Evolutionary conservation across 1,139 yeast genomes (phyloP), one percentile per base, ranked within the genome.

Genomic region (Meyerozyma carpophila): DNA sequence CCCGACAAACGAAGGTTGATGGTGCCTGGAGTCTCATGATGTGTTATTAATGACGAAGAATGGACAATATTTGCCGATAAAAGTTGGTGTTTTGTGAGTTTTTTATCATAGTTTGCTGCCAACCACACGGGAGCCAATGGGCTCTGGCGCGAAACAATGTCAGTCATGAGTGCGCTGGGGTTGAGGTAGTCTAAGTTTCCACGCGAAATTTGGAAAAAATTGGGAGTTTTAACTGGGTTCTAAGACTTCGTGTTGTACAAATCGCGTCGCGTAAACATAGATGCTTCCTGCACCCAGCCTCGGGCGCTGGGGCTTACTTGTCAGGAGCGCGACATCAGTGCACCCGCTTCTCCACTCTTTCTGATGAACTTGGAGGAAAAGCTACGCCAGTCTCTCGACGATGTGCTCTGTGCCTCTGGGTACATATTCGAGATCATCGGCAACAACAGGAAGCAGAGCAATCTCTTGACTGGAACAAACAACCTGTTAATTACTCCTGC

Each of bases 91-190:
- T 87, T 86, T 39, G 95, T 77, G 40, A 91, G 74, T 54, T 85
- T 86, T 56, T 83, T 81, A 55, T 87, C 95, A 63, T 88, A 76
- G 59, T 88, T 90, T 29, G 96, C 93, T 3, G 97, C 97, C 44
- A 91, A 74, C 97, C 97, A 91, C 13, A 89, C 93, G 52, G 84
- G 86, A 5, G 95, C 95, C 54, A 90, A 68, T 1, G 96, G 95
- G 3, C 95, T 94, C 58, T 84, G 84, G 49, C 78, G 81, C 8
- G 86, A 68, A 21, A 81, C 66, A 42, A 80, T 61, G 27, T 37
- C 40, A 3, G 40, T 37, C 40, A 37, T 37, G 24, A 21, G 24
- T 21, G 24, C 24, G 6, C 8, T 16, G 18, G 18, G 18, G 18
- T 16, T 16, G 18, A 3, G 3, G 18, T 21, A 21, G 24, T 21